Conservation (phyloP, 2,329 filamentous ascomycete species). For the Stagonosporopsis vannaccii region DNA sequence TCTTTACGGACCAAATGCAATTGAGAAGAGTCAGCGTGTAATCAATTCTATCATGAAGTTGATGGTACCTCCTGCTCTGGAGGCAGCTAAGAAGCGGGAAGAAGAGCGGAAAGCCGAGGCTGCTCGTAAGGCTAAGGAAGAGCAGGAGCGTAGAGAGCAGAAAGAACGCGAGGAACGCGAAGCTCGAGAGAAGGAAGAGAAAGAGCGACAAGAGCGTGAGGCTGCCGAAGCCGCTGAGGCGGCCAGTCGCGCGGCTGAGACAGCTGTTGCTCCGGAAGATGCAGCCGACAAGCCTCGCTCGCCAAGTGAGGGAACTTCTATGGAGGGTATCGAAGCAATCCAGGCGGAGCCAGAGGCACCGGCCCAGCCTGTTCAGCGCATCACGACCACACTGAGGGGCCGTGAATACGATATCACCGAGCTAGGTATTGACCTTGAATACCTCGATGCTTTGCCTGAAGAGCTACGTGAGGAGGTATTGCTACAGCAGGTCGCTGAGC, state of each 20-base stretch:
- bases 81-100: slow-evolving; percentile 76
- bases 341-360: slow-evolving; percentile 33
- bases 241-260: slow-evolving; percentile 46
- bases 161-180: slow-evolving; percentile 65
- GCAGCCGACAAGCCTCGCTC: slow-evolving; percentile 49
- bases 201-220: slow-evolving; percentile 50
- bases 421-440: slow-evolving; percentile 91
- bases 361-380: slow-evolving; percentile 59
- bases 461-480: slow-evolving; percentile 96
- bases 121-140: slow-evolving; percentile 66
- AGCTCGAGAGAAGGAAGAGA: slow-evolving; percentile 59
- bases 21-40: slow-evolving; percentile 74
- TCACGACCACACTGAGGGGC: slow-evolving; percentile 84
- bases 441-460: slow-evolving; percentile 95
- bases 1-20: slow-evolving; percentile 73
- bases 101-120: slow-evolving; percentile 78
- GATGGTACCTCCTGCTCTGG: slow-evolving; percentile 83
- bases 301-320: slow-evolving; percentile 59
- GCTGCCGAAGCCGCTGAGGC: slow-evolving; percentile 49
- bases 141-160: slow-evolving; percentile 69
- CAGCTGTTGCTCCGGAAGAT: slow-evolving; percentile 18
- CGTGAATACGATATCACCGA: slow-evolving; percentile 92
- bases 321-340: slow-evolving; percentile 77
- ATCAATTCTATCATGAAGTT: slow-evolving; percentile 72
- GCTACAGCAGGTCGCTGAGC: slow-evolving; percentile 83